Evolutionary conservation across 495 filamentous ascomycete species (phyloP).

Genomic region (Aeminium ludgeri): DNA sequence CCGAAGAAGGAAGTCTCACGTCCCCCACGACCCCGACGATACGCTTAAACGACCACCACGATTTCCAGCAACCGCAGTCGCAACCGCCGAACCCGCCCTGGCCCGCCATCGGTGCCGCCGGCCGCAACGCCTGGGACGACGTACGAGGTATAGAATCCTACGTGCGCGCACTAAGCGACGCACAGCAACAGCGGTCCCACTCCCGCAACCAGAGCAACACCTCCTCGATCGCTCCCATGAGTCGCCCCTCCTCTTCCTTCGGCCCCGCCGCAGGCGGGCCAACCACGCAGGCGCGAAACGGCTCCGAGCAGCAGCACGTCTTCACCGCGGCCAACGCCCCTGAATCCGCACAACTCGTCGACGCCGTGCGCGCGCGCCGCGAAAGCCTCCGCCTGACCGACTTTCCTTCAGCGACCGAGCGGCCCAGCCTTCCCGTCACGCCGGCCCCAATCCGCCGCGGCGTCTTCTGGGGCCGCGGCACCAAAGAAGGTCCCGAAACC

Average conservation of each 20-base stretch:
- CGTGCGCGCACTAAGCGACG: slow-evolving; percentile 40
- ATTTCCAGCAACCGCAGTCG: no score
- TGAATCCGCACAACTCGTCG: slow-evolving; percentile 7
- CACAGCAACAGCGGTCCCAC: slow-evolving; percentile 35
- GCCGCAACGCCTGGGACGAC: slow-evolving; percentile 74
- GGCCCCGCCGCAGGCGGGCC: slow-evolving; percentile 3
- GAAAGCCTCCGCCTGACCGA: slow-evolving; percentile 56
- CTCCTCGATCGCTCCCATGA: no score
- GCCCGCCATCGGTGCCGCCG: slow-evolving; percentile 38
- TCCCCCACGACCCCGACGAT: slow-evolving; percentile 5
- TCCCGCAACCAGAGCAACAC: no score
- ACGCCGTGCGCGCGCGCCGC: slow-evolving; percentile 20
- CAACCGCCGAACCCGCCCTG: no score
- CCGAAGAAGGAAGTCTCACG: no score
- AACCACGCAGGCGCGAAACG: neutral
- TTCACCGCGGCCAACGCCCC: slow-evolving; percentile 15
- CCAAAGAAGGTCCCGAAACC: slow-evolving; percentile 40
- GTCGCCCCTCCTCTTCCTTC: slow-evolving; percentile 24
- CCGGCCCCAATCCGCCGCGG: slow-evolving; percentile 55
- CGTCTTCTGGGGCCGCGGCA: slow-evolving; percentile 34
- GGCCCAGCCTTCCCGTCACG: slow-evolving; percentile 81
- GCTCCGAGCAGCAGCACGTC: slow-evolving; percentile 5
- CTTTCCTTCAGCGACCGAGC: slow-evolving; percentile 68
- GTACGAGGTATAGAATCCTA: slow-evolving; percentile 68
- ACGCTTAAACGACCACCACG: slow-evolving; percentile 13